Evolutionary conservation across 202 grass and related monocot species (phyloP), one percentile per base, ranked within the genome.

Genomic region (Schoenoplectus tabernaemontani): DNA sequence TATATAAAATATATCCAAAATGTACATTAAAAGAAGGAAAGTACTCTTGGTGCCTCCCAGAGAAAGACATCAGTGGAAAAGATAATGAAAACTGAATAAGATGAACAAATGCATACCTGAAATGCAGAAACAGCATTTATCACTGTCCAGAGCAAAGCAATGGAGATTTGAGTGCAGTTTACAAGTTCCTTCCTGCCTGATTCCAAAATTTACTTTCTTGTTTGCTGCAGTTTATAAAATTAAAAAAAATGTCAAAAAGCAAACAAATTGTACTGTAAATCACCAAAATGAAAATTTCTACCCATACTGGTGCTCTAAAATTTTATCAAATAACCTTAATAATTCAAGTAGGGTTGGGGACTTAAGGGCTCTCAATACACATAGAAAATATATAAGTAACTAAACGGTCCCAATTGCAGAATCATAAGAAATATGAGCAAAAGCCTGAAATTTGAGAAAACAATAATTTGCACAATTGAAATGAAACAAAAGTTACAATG

Each of bases 101-200:
- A 63, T 48, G n/a, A 13, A 75, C 39, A 26, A 81, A 76, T 60
- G 77, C 80, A 56, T 50, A 93, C 93, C 88, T 89, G 88, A 88
- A 64, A 88, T 56, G 81, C 65, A 86, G 57, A 86, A 89, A 44
- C 65, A 84, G 78, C 85, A 89, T 59, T 82, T 85, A 39, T 85
- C 86, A 59, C 89, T 71, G 57, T 89, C 83, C 9, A 65, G 46
- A 78, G 53, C 76, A 82, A 84, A 93, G 30, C 53, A 78, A 88
- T 91, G 87, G 76, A 89, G 63, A 84, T 88, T 83, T 41, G 90
- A 93, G 63, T 97, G 85, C 44, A 86, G 58, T 53, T 88, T 85
- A 70, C 88, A 91, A 70, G 63, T 43, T 63, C 83, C 85, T 77
- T 83, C 83, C 62, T 50, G 64, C 26, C 85, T 81, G 71, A 83